Conservation (phyloP, 78 protist species). For the Paulinella micropora region DNA sequence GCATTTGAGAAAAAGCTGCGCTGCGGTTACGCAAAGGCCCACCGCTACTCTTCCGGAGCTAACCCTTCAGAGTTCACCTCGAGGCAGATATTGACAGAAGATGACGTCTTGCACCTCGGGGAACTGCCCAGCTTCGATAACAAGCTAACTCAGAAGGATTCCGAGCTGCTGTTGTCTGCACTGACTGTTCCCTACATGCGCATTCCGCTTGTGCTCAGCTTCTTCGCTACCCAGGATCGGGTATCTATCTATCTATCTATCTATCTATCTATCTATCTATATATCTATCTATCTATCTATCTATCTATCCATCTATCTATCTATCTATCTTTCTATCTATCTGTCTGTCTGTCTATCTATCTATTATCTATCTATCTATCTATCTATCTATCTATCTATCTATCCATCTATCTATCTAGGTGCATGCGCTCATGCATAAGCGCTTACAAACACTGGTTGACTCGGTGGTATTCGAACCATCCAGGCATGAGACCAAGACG, state of each 20-base stretch:
- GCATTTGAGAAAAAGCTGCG: no score
- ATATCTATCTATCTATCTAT: neutral
- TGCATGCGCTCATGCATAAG: constrained; percentile 2
- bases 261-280: neutral
- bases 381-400: neutral
- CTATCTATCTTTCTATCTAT: neutral
- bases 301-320: neutral
- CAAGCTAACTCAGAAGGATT: no score
- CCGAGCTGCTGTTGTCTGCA: constrained; percentile 35
- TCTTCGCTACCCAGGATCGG: constrained; percentile 36
- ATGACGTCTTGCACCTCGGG: constrained; percentile 39
- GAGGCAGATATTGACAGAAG: constrained; percentile 12
- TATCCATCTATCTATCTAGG: neutral
- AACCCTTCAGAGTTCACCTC: no score
- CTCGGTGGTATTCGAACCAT: constrained; percentile 23
- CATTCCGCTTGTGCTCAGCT: constrained; percentile 23
- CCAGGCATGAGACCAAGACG: no score
- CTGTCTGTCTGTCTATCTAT: neutral
- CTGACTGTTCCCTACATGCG: constrained; percentile 40
- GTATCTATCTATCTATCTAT: neutral
- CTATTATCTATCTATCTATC: neutral
- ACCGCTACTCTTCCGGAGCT: no score
- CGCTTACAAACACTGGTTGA: constrained; percentile 15
- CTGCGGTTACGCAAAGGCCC: no score
- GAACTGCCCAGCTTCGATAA: constrained; percentile 19